Base-by-base conservation (phyloP, 2,329 filamentous ascomycete genomes). In the Aureobasidium sp. region DNA sequence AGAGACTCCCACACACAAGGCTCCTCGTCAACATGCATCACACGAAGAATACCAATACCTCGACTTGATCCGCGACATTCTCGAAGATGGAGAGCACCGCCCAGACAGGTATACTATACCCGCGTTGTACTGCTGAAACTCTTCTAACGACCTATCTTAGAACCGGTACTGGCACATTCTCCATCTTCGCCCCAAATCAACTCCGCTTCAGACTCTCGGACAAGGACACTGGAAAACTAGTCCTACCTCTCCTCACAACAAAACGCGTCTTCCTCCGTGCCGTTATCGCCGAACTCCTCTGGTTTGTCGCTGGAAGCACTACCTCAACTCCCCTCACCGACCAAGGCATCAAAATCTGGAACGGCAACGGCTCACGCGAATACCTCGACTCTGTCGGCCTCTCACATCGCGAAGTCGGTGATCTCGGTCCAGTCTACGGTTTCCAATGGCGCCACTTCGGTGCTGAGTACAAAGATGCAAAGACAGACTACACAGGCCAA, bases 391-490 rank as follows among this genome's bases (percentile, higher is more conserved):
- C 85, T 69, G 87, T 96, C 1, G 95, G 95, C 0, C 87, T 98
- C 9, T 84, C 85, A 0, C 90, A 97, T 76, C 93, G 95, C 67
- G 93, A 89, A 61, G 92, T 91, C 25, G 96, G 96, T 70, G 96
- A 99, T 75, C 85, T 99, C 0, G 96, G 96, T 0, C 96, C 96
- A 36, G 95, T 98, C 0, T 99, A 99, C 77, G 96, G 96, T 2
- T 99, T 99, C 82, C 96, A 99, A 81, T 99, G 96, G 96, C 92
- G 96, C 4, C 95, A 98, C 80, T 99, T 99, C 74, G 96, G 96
- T 59, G 96, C 96, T 6, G 90, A 94, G 68, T 99, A 99, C 78
- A 83, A 90, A 23, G 92, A 95, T 74, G 87, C 91, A 18, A 84
- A 90, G 70, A 87, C 92, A 0, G 94, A 98, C 77, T 99, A 99